Conservation (phyloP, 768 basidiomycete genomes). For the Galerina sulciceps region DNA sequence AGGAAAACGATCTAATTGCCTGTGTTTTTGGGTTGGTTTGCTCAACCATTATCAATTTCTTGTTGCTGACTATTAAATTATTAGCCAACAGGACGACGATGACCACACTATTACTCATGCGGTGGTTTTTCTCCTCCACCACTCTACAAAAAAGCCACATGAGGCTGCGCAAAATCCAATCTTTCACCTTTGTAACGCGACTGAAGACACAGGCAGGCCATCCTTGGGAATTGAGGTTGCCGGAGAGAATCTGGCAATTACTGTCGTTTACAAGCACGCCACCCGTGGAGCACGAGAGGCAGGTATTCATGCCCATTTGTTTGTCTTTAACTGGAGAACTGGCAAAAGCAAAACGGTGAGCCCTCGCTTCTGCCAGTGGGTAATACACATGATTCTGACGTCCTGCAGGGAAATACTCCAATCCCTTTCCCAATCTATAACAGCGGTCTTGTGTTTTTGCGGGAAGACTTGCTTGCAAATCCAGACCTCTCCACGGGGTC, state of each 20-base stretch:
- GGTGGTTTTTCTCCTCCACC: too few species aligned
- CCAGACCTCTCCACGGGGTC: neutral
- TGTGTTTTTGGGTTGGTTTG: too few species aligned
- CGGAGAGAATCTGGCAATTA: constrained; percentile 4
- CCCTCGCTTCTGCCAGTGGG: neutral
- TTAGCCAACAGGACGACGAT: too few species aligned
- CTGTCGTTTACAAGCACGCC: neutral
- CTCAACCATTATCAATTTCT: too few species aligned
- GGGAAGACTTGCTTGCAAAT: neutral
- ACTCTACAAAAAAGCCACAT: too few species aligned
- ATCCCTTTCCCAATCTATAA: neutral
- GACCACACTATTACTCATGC: too few species aligned
- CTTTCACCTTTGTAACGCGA: neutral
- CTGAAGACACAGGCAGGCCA: constrained; percentile 1
- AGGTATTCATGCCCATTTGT: neutral
- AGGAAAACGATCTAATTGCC: too few species aligned
- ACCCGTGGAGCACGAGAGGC: neutral
- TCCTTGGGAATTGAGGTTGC: constrained; percentile 2
- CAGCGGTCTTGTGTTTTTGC: neutral
- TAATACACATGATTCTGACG: too few species aligned
- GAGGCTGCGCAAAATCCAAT: neutral
- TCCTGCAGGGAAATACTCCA: neutral
- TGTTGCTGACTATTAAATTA: too few species aligned
- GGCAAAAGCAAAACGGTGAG: neutral
- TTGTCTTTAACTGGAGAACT: neutral